Evolutionary conservation across 345 rosid species (phyloP).

Genomic region (Dipteronia dyeriana): DNA sequence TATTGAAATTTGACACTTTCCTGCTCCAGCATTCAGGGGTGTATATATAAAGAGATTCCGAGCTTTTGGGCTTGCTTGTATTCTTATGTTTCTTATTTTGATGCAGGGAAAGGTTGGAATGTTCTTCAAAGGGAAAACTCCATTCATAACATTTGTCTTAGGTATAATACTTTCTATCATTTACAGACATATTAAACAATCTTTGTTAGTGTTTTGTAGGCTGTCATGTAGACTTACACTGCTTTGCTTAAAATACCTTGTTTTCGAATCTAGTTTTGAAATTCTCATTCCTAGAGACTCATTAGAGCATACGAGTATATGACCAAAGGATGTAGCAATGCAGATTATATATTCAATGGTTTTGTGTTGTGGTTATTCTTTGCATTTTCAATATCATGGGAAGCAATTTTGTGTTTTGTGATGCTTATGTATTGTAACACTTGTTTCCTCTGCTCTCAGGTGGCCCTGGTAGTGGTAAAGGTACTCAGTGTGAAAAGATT

Average conservation of each 20-base stretch:
- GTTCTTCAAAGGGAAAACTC: constrained; percentile 44
- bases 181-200: background rate
- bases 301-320: background rate
- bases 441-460: constrained; percentile 34
- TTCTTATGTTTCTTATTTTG: constrained; percentile 19
- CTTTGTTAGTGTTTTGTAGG: background rate
- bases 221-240: background rate
- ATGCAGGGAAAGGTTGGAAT: constrained; percentile 45
- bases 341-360: background rate
- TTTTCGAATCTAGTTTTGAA: background rate
- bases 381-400: constrained; percentile 1
- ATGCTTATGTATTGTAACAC: constrained; percentile 1
- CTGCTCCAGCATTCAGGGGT: background rate
- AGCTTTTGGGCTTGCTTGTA: background rate
- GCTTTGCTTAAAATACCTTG: background rate
- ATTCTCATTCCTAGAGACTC: constrained; percentile 7
- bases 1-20: background rate
- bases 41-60: background rate
- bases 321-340: background rate
- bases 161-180: constrained; percentile 42
- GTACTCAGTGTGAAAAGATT: constrained; percentile 75
- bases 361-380: background rate
- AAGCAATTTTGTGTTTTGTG: background rate
- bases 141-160: constrained; percentile 77
- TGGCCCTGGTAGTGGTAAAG: constrained; percentile 92